Evolutionary conservation across 345 rosid species (phyloP), one percentile per base, ranked within the genome.

Genomic region (Trapa bicornis): DNA sequence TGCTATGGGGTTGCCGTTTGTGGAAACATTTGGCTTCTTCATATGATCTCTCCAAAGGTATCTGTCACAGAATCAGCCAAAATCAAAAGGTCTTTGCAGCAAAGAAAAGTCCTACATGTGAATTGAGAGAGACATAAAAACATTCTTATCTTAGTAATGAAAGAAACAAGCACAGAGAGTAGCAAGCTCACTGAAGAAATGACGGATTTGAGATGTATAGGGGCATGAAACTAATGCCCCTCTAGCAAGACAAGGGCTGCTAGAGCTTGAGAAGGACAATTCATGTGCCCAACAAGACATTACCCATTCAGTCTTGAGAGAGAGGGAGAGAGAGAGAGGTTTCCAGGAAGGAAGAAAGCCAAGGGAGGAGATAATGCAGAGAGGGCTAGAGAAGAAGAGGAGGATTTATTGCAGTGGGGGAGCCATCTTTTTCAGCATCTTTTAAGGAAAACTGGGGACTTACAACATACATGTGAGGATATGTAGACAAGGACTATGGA

Each of bases 391-490:
- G 63, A 58, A 58, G 63, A 62, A 66, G 42, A 37, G 70, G 56
- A 65, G 80, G 70, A 66, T 78, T 75, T 77, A 78, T 78, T 72
- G 80, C 60, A 66, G 70, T 69, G 71, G 70, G 29, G 73, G 65
- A 37, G 65, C 12, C 73, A 75, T 75, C 76, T 70, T 66, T 72
- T 67, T 67, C 71, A 50, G 2, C 29, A 53, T 45, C n/a, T 22
- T 22, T 65, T 68, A 50, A 11, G 60, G 60, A 54, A 54, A 8
- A 22, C 22, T 22, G 35, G 22, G 60, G 60, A 6, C 35, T 54
- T 54, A 7, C 29, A 22, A 22, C 29, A 22, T 22, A 58, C 63
- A 35, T 35, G 32, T 57, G 62, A 64, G 65, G 67, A 54, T 61
- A 47, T 5, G 13, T 29, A n/a, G 64, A 65, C 66, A 62, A 69